Conservation (phyloP, 768 basidiomycete genomes). For the Steccherinum ochraceum region DNA sequence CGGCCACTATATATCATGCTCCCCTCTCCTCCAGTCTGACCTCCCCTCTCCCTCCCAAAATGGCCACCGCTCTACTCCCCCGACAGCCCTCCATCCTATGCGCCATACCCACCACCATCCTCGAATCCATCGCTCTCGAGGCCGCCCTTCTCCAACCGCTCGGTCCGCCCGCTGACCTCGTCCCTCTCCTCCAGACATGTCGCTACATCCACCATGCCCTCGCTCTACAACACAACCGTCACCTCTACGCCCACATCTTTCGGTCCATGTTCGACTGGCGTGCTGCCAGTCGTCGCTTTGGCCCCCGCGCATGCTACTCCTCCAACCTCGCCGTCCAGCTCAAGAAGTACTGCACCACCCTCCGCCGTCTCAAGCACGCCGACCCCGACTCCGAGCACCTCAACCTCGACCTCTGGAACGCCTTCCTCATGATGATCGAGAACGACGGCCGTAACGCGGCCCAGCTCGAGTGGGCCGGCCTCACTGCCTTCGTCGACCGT, state of each 20-base stretch:
- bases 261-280: conserved; percentile 47
- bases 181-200: conserved; percentile 44
- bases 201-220: conserved; percentile 33
- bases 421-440: conserved; percentile 54
- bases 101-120: conserved; percentile 35
- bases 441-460: conserved; percentile 60
- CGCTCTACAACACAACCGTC: conserved; percentile 19
- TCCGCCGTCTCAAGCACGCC: conserved; percentile 24
- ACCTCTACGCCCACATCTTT: conserved; percentile 51
- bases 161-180: conserved; percentile 41
- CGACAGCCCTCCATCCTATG: too few relatives aligned
- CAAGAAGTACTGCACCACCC: conserved; percentile 28
- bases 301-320: conserved; percentile 30
- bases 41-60: too few relatives aligned
- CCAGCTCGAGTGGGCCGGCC: conserved; percentile 48
- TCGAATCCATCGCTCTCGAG: conserved; percentile 47
- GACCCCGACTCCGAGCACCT: conserved; percentile 22
- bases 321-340: conserved; percentile 32
- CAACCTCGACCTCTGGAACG: conserved; percentile 37
- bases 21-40: too few relatives aligned
- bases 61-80: too few relatives aligned
- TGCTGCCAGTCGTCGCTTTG: conserved; percentile 47
- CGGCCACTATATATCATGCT: too few relatives aligned
- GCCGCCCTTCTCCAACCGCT: conserved; percentile 33
- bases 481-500: conserved; percentile 37